Conservation (phyloP, 176 grass and related monocot genomes). For the Carex kokanica region DNA sequence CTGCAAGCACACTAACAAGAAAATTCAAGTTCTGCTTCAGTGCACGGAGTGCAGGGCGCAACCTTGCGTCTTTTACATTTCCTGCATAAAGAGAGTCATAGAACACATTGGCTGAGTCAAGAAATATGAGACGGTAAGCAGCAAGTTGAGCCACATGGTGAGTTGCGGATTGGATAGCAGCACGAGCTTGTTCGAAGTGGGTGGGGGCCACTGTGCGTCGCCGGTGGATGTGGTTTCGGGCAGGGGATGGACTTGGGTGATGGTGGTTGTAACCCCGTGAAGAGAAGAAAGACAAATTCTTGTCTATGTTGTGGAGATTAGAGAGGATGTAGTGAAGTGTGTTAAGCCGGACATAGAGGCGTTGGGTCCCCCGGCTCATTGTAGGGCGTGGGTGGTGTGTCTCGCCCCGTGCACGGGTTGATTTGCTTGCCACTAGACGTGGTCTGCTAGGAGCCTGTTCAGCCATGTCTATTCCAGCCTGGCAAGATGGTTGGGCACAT, state of each 20-base stretch:
- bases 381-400: constrained; percentile 27
- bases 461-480: constrained; percentile 22
- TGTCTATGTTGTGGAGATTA: constrained; percentile 50
- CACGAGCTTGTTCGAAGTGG: constrained; percentile 42
- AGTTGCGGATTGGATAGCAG: constrained; percentile 31
- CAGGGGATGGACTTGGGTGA: constrained; percentile 32
- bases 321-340: constrained; percentile 61
- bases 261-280: not conserved
- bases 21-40: constrained; percentile 53
- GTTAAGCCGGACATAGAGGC: constrained; percentile 54
- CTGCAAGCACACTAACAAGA: constrained; percentile 38
- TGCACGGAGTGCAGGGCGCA: constrained; percentile 30
- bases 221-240: not conserved
- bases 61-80: constrained; percentile 17
- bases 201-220: constrained; percentile 32
- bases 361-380: constrained; percentile 45
- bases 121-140: constrained; percentile 61
- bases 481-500: constrained; percentile 9
- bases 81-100: constrained; percentile 50
- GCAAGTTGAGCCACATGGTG: constrained; percentile 50
- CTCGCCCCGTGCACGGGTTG: not conserved
- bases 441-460: constrained; percentile 24
- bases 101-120: constrained; percentile 42
- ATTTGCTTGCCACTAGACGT: constrained; percentile 25
- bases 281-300: constrained; percentile 33